Evolutionary conservation across 2,329 filamentous ascomycete species (phyloP), one percentile per base, ranked within the genome.

Genomic region (Lachnellula hyalina): DNA sequence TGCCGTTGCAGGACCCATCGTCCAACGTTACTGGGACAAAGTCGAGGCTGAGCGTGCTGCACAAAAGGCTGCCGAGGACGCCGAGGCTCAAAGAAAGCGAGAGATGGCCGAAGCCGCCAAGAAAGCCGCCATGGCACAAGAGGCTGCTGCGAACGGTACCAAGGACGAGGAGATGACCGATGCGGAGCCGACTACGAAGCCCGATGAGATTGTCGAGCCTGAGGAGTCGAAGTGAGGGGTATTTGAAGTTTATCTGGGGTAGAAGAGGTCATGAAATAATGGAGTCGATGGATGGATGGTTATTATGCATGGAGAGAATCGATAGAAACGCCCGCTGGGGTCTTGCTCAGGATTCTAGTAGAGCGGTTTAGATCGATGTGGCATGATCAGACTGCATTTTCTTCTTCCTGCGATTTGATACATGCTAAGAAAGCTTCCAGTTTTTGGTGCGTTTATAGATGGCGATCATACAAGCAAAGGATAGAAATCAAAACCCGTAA

Each of bases 1-100:
- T 65, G 84, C 89, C 63, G 82, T 96, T 67, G 89, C 91, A 47
- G 94, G 92, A 15, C 93, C 94, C 56, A 90, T 99, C 68, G 84
- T 91, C 62, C 91, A 96, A 78, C 89, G 93, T 64, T 90, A 96
- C 81, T 92, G 93, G 72, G 94, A 99, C 73, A 96, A 96, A 79
- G 77, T 91, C 61, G 90, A 96, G 74, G 83, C 85, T 58, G 90
- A 96, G 75, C 87, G 91, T 63, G 84, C 89, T 70, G 88, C 86
- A 19, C 74, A 86, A 42, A 83, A 90, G 70, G 90, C 93, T 82
- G 74, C 74, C 85, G 74, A 74, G n/a, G 73, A 73, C 32, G 71
- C 71, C 4, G 68, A 71, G 55, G 62, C 61, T 19, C 60, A 63
- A 77, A 81, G 66, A 79, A 81, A 68, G 77, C 80, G 70, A 73